phyloP scores from a whole-genome alignment of 2,329 filamentous ascomycete species.

The Emergomyces orientalis region DNA sequence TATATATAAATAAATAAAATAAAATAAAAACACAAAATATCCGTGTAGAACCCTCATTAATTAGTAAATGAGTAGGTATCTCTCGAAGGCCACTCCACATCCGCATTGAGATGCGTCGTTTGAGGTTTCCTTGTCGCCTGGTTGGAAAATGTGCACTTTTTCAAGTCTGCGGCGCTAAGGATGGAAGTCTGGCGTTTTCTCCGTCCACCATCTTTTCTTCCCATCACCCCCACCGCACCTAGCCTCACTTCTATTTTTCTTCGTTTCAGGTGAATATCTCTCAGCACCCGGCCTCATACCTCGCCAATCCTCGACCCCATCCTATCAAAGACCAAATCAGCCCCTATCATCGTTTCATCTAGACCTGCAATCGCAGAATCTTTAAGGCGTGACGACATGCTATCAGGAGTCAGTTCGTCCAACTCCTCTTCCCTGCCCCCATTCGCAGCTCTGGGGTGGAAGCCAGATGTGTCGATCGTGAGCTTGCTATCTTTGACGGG shows the following conservation, averaged over 20 bases:
- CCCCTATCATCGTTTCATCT: constrained; percentile 26
- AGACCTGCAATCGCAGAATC: constrained; percentile 38
- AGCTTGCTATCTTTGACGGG: constrained; percentile 26
- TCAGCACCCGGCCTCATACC: background rate
- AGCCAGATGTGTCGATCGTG: constrained; percentile 34
- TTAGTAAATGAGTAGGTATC: background rate
- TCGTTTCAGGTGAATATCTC: too few species aligned
- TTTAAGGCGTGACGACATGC: constrained; percentile 40
- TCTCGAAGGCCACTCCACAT: background rate
- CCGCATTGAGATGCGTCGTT: background rate
- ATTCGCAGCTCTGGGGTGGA: constrained; percentile 21
- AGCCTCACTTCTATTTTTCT: background rate
- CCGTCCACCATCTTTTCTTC: background rate
- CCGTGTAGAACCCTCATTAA: too few species aligned
- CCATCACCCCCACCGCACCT: background rate
- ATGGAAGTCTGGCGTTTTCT: background rate
- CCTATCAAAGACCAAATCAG: constrained; percentile 35
- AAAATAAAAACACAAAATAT: too few species aligned
- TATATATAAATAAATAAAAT: background rate
- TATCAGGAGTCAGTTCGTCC: constrained; percentile 39
- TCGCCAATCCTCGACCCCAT: constrained; percentile 33
- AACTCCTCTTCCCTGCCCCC: constrained; percentile 27
- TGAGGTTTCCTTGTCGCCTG: background rate
- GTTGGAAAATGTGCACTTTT: background rate
- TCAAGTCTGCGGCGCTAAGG: background rate